Percentiles rank a stretch among this genome's conserved stretches.
These are phyloP conservation scores for Yarrowia phangngaensis DNA, from an alignment of 805 yeast genomes.

Conservation along the genomic window DNA sequence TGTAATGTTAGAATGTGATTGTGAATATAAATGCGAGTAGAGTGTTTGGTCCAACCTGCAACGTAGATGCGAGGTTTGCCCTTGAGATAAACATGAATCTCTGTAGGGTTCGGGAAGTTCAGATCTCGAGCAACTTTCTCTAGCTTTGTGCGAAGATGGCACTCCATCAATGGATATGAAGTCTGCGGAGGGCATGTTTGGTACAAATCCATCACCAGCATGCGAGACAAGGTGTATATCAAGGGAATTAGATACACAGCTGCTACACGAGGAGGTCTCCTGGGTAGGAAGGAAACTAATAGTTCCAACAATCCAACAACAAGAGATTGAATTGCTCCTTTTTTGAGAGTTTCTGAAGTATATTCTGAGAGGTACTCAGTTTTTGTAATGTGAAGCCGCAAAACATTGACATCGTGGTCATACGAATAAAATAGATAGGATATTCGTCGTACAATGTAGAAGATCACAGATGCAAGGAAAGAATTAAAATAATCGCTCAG, in stretches of 20 bases:
- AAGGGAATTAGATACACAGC: neutral
- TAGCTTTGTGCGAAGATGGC: conserved; percentile 8
- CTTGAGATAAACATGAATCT: conserved; percentile 16
- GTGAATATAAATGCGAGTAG: conserved; percentile 17
- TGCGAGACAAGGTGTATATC: neutral
- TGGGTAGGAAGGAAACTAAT: neutral
- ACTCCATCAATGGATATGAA: conserved; percentile 17
- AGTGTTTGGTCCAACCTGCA: conserved; percentile 10
- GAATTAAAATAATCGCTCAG: conserved; percentile 16
- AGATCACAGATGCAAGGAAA: conserved; percentile 7
- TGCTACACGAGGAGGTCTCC: neutral
- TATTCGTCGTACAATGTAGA: conserved; percentile 9
- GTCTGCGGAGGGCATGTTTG: conserved; percentile 6
- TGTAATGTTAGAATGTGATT: conserved; percentile 16
- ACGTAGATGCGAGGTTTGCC: conserved; percentile 17
- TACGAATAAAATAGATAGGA: neutral
- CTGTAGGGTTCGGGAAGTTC: conserved; percentile 6
- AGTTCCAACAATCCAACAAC: neutral
- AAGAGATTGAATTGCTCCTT: conserved; percentile 3
- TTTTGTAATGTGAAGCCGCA: conserved; percentile 8
- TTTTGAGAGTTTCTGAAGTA: conserved; percentile 14
- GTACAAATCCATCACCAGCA: conserved; percentile 4
- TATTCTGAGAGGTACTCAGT: conserved; percentile 16
- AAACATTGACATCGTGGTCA: conserved; percentile 14
- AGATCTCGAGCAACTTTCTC: conserved; percentile 17